Conservation (phyloP, 192 early-diverging fungal genomes). For the Mortierella hygrophila region DNA sequence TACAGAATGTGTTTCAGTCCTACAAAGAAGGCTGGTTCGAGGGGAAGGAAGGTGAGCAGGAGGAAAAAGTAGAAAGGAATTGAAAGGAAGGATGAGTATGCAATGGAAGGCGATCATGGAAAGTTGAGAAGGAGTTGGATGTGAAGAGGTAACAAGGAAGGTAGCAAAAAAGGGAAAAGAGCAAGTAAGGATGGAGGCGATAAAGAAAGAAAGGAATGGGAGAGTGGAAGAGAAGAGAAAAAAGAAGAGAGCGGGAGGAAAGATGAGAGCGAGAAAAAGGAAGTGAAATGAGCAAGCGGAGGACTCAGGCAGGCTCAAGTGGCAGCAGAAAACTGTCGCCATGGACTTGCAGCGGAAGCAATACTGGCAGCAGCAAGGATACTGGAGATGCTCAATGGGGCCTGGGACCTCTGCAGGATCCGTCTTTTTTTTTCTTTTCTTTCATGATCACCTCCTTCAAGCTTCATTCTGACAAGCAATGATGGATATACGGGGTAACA, state of each 20-base stretch:
- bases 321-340: background rate
- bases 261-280: background rate
- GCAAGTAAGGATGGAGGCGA: slow-evolving; percentile 4
- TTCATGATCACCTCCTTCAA: background rate
- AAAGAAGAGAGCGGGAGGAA: background rate
- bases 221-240: background rate
- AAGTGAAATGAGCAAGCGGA: slow-evolving; percentile 5
- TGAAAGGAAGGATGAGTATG: slow-evolving; percentile 14
- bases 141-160: background rate
- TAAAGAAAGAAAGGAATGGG: background rate
- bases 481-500: background rate
- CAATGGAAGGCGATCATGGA: slow-evolving; percentile 11
- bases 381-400: background rate
- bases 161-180: background rate
- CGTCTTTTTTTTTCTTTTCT: background rate
- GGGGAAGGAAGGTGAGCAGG: slow-evolving; percentile 6
- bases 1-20: slow-evolving; percentile 18
- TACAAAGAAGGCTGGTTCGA: slow-evolving; percentile 11
- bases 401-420: slow-evolving; percentile 4
- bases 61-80: slow-evolving; percentile 10
- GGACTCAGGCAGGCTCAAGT: background rate
- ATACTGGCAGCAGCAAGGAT: background rate
- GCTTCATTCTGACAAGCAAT: background rate
- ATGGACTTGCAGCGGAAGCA: background rate
- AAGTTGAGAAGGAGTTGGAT: slow-evolving; percentile 9